Percentiles rank a stretch among this genome's conserved stretches.
Conservation (phyloP, 208 protist genomes). For the Vickermania ingenoplastis region DNA sequence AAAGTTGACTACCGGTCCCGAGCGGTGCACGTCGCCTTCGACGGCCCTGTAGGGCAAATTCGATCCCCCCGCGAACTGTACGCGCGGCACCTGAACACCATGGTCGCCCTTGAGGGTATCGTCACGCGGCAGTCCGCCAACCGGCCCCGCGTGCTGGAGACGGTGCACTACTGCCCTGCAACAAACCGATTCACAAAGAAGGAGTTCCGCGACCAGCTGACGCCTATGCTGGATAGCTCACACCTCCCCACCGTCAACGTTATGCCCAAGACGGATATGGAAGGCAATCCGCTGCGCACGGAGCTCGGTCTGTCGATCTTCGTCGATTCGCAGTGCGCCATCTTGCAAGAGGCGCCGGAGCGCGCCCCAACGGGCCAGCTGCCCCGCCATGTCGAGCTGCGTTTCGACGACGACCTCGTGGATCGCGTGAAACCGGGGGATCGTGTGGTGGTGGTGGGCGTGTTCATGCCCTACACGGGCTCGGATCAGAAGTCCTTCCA, state of each 20-base stretch:
- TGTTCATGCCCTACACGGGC: constrained; percentile 91
- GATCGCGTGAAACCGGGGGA: constrained; percentile 97
- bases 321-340: constrained; percentile 92
- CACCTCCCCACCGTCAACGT: constrained; percentile 87
- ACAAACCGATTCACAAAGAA: constrained; percentile 86
- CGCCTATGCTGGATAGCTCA: constrained; percentile 76
- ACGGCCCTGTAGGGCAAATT: constrained; percentile 90
- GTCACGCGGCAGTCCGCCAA: constrained; percentile 93
- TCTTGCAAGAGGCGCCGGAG: constrained; percentile 98
- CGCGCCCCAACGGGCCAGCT: constrained; percentile 96
- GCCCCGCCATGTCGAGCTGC: constrained; percentile 95
- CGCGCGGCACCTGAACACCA: constrained; percentile 85
- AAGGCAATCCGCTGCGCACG: constrained; percentile 94
- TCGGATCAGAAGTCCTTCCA: constrained; percentile 81
- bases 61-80: constrained; percentile 93
- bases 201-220: constrained; percentile 94
- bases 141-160: constrained; percentile 74
- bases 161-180: constrained; percentile 94
- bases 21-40: constrained; percentile 86
- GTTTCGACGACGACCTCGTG: constrained; percentile 97
- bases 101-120: constrained; percentile 97
- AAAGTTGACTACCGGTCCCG: constrained; percentile 79
- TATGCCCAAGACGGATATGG: constrained; percentile 90
- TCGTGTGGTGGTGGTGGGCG: constrained; percentile 90
- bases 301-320: constrained; percentile 98